phyloP scores from a whole-genome alignment of 208 protist species.

The Vickermania ingenoplastis region DNA sequence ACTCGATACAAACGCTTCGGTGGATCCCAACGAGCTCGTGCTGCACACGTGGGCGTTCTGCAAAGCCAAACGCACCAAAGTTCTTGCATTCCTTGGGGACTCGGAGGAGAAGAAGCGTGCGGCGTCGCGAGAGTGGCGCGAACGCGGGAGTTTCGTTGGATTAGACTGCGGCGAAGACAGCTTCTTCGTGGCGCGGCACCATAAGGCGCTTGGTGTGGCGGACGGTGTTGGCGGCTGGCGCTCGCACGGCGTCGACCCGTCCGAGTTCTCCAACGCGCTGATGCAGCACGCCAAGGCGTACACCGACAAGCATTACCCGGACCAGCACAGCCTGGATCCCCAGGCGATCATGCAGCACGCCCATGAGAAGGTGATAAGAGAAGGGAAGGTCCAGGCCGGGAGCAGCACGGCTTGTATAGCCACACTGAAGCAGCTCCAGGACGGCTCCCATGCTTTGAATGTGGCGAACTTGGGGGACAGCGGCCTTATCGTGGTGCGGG shows the following conservation, averaged over 20 bases:
- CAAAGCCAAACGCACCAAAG: constrained; percentile 72
- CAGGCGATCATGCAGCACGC: constrained; percentile 73
- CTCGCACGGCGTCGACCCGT: constrained; percentile 72
- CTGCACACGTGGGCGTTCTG: constrained; percentile 89
- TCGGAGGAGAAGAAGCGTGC: constrained; percentile 67
- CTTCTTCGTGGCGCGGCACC: constrained; percentile 89
- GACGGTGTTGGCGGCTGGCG: constrained; percentile 90
- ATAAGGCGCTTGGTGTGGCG: constrained; percentile 86
- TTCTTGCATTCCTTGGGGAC: constrained; percentile 72
- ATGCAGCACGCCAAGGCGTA: constrained; percentile 89
- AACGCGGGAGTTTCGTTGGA: constrained; percentile 84
- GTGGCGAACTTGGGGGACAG: constrained; percentile 89
- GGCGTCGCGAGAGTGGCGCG: constrained; percentile 61
- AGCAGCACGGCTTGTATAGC: constrained; percentile 87
- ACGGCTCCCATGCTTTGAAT: constrained; percentile 56
- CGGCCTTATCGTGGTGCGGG: constrained; percentile 75
- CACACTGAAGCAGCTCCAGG: constrained; percentile 35
- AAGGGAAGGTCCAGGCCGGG: constrained; percentile 76
- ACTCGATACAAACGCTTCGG: no score
- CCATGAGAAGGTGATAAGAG: constrained; percentile 66
- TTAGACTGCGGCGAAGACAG: constrained; percentile 91
- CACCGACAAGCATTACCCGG: constrained; percentile 60
- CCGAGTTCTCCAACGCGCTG: constrained; percentile 75
- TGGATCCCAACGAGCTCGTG: constrained; percentile 76
- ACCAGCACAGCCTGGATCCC: constrained; percentile 58